Conservation (phyloP, 176 grass and related monocot genomes). For the Thinopyrum elongatum region DNA sequence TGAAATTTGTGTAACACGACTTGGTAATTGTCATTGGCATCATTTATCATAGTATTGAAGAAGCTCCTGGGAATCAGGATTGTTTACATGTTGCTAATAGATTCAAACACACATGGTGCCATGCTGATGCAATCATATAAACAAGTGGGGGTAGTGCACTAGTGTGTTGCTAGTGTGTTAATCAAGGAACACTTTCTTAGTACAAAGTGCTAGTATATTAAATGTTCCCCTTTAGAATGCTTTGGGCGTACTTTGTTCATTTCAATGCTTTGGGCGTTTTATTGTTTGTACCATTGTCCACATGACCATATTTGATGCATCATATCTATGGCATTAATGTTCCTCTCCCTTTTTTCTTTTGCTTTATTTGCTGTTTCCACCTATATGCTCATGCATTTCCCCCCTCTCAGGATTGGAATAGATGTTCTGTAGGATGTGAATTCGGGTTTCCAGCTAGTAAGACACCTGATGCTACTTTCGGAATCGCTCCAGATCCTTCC, state of each 20-base stretch:
- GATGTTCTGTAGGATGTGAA: constrained; percentile 74
- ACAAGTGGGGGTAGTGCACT: not conserved
- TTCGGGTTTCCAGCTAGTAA: constrained; percentile 67
- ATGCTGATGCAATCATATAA: not conserved
- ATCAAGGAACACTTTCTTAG: not conserved
- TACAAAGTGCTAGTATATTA: not conserved
- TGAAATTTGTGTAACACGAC: not conserved
- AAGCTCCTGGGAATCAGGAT: not conserved
- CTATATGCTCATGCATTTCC: constrained; percentile 14
- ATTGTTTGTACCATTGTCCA: not conserved
- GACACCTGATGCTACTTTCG: constrained; percentile 91
- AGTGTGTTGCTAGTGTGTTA: not conserved
- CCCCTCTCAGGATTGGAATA: constrained; percentile 73
- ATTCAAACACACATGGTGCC: not conserved
- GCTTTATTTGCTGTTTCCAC: constrained; percentile 7
- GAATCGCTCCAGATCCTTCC: constrained; percentile 47
- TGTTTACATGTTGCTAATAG: not conserved
- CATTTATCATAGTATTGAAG: not conserved
- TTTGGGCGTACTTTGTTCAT: constrained; percentile 10
- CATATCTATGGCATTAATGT: not conserved
- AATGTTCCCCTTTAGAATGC: not conserved
- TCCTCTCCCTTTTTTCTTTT: not conserved
- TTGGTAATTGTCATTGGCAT: not conserved
- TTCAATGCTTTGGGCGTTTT: not conserved
- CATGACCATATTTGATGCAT: not conserved